Conservation (phyloP, 257 asterid species). For the Asclepias syriaca region DNA sequence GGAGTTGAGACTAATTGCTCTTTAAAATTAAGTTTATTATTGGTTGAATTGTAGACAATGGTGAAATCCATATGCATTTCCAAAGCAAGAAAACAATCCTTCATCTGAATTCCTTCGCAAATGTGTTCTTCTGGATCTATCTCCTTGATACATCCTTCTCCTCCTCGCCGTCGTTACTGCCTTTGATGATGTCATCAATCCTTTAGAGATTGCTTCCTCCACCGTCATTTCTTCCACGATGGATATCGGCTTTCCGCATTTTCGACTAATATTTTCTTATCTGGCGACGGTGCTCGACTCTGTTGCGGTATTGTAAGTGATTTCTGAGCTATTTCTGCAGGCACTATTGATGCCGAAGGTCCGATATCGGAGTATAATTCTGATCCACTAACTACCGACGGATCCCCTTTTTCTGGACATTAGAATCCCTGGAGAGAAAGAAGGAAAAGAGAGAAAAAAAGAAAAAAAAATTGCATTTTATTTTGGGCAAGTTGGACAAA, state of each 20-base stretch:
- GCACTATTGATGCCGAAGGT: too few species aligned
- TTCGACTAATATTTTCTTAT: too few species aligned
- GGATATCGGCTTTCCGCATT: too few species aligned
- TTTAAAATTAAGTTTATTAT: conserved; percentile 20
- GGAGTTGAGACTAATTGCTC: conserved; percentile 24
- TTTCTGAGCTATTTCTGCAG: too few species aligned
- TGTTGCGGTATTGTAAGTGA: too few species aligned
- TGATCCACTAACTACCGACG: conserved; percentile 18
- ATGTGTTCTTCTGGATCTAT: conserved; percentile 1
- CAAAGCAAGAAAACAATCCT: conserved; percentile 52
- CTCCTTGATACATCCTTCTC: neutral
- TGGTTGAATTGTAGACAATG: conserved; percentile 53
- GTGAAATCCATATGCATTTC: conserved; percentile 53
- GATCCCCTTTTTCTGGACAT: conserved; percentile 35
- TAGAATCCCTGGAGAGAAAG: too few species aligned
- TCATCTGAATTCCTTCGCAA: conserved; percentile 35
- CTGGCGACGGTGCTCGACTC: too few species aligned
- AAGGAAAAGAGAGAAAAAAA: too few species aligned
- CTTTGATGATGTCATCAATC: conserved; percentile 22
- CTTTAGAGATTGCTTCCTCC: conserved; percentile 59
- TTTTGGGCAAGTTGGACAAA: too few species aligned
- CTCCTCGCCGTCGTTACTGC: conserved; percentile 23
- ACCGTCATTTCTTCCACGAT: conserved; percentile 52
- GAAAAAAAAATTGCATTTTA: too few species aligned
- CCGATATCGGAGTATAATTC: too few species aligned